These are phyloP conservation scores for Aspergillus pseudoterreus DNA, from an alignment of 2,329 filamentous ascomycete species.

Conservation along the genomic window DNA sequence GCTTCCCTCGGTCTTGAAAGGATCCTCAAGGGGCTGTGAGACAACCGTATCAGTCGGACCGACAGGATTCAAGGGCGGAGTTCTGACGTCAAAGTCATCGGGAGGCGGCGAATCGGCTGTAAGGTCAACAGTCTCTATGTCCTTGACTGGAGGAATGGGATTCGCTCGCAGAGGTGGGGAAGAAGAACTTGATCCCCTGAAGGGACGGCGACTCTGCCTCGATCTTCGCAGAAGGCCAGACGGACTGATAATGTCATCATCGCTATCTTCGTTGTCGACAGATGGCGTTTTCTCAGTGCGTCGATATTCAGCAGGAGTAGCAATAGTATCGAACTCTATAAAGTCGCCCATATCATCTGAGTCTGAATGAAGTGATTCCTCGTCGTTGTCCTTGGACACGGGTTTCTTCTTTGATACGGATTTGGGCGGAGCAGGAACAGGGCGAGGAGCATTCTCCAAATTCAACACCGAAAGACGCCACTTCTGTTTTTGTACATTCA, in stretches of 20 bases:
- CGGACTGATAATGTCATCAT: constrained; percentile 21
- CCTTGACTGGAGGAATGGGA: not conserved
- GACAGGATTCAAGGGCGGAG: constrained; percentile 33
- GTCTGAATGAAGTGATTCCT: constrained; percentile 34
- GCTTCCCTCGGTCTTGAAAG: constrained; percentile 3
- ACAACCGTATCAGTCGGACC: not conserved
- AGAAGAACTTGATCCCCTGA: constrained; percentile 13
- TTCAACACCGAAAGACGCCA: constrained; percentile 47
- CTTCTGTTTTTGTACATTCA: constrained; percentile 47
- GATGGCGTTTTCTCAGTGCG: constrained; percentile 6
- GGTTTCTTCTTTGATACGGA: constrained; percentile 3
- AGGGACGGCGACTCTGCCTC: constrained; percentile 4
- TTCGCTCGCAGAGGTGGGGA: constrained; percentile 1
- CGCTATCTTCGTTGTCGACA: constrained; percentile 14
- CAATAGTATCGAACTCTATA: constrained; percentile 24
- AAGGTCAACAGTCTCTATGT: constrained; percentile 31
- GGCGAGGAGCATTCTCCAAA: constrained; percentile 28
- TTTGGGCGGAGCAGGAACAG: constrained; percentile 14
- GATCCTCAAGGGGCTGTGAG: constrained; percentile 7
- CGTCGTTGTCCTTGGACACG: constrained; percentile 17
- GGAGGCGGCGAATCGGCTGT: constrained; percentile 22
- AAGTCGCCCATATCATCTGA: constrained; percentile 24
- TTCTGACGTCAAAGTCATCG: constrained; percentile 27
- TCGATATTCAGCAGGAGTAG: not conserved
- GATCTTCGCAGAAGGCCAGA: constrained; percentile 15